Evolutionary conservation across 495 filamentous ascomycete genomes (phyloP), one percentile per base, ranked within the genome.

Genomic region (Cetradonia linearis): DNA sequence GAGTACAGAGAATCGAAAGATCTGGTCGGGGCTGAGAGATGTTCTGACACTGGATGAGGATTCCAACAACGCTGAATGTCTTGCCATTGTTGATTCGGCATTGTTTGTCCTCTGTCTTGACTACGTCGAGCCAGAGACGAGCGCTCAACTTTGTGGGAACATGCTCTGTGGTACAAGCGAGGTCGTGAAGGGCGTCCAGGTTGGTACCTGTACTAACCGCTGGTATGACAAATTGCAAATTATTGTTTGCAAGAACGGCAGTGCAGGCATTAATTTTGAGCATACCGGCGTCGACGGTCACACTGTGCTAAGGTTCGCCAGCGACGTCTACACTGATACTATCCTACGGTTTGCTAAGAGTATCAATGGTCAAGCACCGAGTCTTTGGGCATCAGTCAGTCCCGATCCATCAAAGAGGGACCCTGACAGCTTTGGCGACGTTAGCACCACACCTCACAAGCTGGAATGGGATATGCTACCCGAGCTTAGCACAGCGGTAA

Each of bases 211-310:
- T 72, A 96, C 92, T 16, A 98, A 98, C 70, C 80, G 93, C 56
- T 98, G 93, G 93, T 98, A 98, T 68, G 93, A 98, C 72, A 98
- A 98, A 73, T 81, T 98, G 30, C 93, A 98, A 70, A 97, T 98
- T 62, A 98, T 98, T 58, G 93, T 98, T 42, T 97, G 94, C 79
- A 94, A 95, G 76, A 98, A 96, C 73, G 93, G 93, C 11, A 93
- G 87, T 62, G 93, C 93, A 0, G 93, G 93, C 31, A 97, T 98
- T 82, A 98, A 98, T 72, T 96, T 97, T 64, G 93, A 98, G 70
- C 93, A 98, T 70, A 98, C 93, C 0, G 94, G 94, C 64, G 93
- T 98, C 7, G 93, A 98, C 69, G 93, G 93, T 16, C 93, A 98
- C 69, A 98, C 93, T 2, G 94, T 98, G 5, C 78, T 98, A 50